These are phyloP conservation scores for Oidiodendron maius DNA, from an alignment of 495 filamentous ascomycete genomes.

Conservation along the genomic window DNA sequence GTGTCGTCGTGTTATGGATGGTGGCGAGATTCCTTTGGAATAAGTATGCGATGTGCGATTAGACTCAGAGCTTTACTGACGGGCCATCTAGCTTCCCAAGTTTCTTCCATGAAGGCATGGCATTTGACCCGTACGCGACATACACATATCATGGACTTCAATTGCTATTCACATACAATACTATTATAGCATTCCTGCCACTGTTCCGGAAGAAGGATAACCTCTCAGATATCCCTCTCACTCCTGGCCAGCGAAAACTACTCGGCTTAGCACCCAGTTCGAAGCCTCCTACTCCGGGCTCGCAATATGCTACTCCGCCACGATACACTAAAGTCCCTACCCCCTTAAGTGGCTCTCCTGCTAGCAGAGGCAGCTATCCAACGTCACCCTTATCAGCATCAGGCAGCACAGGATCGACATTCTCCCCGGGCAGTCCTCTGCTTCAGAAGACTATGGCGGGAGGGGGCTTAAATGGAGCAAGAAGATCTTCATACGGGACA, in stretches of 20 bases:
- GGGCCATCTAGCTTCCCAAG: slow-evolving; percentile 18
- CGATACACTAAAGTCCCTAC: slow-evolving; percentile 71
- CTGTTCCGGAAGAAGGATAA: slow-evolving; percentile 66
- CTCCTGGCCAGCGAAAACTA: slow-evolving; percentile 77
- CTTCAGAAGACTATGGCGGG: slow-evolving; percentile 60
- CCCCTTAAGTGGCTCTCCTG: slow-evolving; percentile 39
- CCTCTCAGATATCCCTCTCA: slow-evolving; percentile 83
- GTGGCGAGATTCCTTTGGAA: slow-evolving; percentile 9
- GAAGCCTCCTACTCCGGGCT: slow-evolving; percentile 56
- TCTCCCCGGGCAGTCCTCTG: slow-evolving; percentile 48
- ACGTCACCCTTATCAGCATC: slow-evolving; percentile 40
- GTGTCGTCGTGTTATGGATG: slow-evolving; percentile 42
- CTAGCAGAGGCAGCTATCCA: slow-evolving; percentile 42
- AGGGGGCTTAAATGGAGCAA: slow-evolving; percentile 40
- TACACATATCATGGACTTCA: slow-evolving; percentile 41
- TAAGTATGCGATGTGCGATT: slow-evolving; percentile 7
- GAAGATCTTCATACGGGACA: slow-evolving; percentile 59
- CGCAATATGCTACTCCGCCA: slow-evolving; percentile 76
- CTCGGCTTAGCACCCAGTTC: slow-evolving; percentile 72
- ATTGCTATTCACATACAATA: slow-evolving; percentile 58
- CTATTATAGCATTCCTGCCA: slow-evolving; percentile 58
- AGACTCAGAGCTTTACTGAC: slow-evolving; percentile 19
- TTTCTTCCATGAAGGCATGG: slow-evolving; percentile 21
- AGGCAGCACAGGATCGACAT: slow-evolving; percentile 25
- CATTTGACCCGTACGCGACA: slow-evolving; percentile 25